Evolutionary conservation across 2,329 filamentous ascomycete species (phyloP).

Genomic region (Acrodontium crateriforme): DNA sequence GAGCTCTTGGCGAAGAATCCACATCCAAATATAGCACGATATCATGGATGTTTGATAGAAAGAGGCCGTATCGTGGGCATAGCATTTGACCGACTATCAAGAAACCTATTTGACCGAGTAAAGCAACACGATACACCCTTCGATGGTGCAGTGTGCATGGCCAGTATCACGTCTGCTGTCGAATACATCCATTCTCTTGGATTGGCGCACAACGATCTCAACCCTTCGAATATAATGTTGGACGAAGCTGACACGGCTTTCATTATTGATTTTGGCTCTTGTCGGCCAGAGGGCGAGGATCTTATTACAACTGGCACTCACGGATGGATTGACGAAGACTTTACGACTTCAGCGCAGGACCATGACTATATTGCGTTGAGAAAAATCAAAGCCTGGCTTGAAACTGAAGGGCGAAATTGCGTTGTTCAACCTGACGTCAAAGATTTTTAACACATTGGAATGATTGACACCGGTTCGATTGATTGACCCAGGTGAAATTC

Average conservation of each 20-base stretch:
- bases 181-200: constrained; percentile 20
- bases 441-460: too few species aligned
- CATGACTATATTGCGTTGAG: constrained; percentile 5
- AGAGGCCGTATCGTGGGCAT: constrained; percentile 12
- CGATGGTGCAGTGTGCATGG: constrained; percentile 8
- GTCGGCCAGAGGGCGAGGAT: constrained; percentile 10
- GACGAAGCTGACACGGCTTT: constrained; percentile 13
- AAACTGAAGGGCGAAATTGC: too few species aligned
- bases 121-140: constrained; percentile 8
- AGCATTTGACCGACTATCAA: constrained; percentile 9
- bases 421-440: too few species aligned
- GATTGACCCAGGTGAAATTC: too few species aligned
- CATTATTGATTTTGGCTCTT: constrained; percentile 24
- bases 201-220: constrained; percentile 23
- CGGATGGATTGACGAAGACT: constrained; percentile 17
- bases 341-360: constrained; percentile 6
- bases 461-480: too few species aligned
- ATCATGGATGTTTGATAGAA: constrained; percentile 13
- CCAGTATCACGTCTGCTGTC: constrained; percentile 12
- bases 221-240: constrained; percentile 22
- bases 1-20: constrained; percentile 10
- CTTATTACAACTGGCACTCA: constrained; percentile 15
- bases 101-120: constrained; percentile 10
- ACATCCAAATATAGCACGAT: constrained; percentile 13
- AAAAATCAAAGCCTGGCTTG: constrained; percentile 17